A percentile compares a stretch with the other conserved stretches of the same genome.
Conservation (phyloP, 345 rosid genomes). For the Gossypium arboreum region DNA sequence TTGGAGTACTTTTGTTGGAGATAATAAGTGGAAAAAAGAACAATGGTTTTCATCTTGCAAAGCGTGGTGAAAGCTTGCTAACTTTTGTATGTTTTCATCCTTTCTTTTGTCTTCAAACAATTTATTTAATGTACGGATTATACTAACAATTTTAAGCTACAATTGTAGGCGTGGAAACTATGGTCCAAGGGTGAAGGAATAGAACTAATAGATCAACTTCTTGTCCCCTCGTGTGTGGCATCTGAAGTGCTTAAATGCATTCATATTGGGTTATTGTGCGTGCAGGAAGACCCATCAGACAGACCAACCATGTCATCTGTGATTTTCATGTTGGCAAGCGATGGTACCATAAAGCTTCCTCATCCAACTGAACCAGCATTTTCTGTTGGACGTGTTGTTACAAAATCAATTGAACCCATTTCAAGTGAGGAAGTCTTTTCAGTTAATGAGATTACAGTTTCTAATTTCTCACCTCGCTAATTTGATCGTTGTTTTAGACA, state of each 20-base stretch:
- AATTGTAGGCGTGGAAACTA: conserved; percentile 51
- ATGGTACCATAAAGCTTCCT: conserved; percentile 19
- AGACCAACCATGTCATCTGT: conserved; percentile 50
- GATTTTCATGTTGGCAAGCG: conserved; percentile 38
- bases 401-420: not conserved
- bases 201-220: conserved; percentile 44
- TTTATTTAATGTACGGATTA: not conserved
- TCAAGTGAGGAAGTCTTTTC: not conserved
- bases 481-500: not conserved
- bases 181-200: conserved; percentile 46
- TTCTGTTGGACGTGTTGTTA: not conserved
- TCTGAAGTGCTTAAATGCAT: conserved; percentile 42
- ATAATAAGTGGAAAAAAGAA: conserved; percentile 37
- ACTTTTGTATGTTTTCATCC: conserved; percentile 25
- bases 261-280: conserved; percentile 24
- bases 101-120: not conserved
- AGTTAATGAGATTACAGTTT: conserved; percentile 10
- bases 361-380: conserved; percentile 30
- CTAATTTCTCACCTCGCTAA: conserved; percentile 6
- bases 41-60: conserved; percentile 22
- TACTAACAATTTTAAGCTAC: not conserved
- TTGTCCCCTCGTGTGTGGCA: conserved; percentile 27
- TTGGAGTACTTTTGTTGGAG: conserved; percentile 41
- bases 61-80: conserved; percentile 22
- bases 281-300: conserved; percentile 30